Conservation (phyloP, 768 basidiomycete species). For the Inosperma sp. region DNA sequence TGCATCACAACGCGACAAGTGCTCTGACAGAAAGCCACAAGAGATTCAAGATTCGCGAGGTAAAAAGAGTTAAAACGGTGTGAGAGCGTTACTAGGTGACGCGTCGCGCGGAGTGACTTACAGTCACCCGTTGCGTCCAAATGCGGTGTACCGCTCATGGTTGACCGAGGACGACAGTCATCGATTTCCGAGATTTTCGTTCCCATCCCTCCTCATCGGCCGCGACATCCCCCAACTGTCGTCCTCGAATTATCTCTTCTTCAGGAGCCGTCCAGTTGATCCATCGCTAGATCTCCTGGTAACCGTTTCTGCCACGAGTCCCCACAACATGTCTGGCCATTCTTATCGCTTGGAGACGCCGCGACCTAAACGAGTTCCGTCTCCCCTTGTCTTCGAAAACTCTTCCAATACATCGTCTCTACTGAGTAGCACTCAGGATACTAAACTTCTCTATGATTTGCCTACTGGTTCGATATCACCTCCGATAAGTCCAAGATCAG, state of each 20-base stretch:
- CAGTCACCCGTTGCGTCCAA: no score
- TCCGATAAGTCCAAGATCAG: slow-evolving; percentile 49
- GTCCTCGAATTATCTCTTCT: background rate
- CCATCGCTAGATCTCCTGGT: background rate
- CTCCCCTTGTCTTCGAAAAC: slow-evolving; percentile 54
- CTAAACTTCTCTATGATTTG: slow-evolving; percentile 72
- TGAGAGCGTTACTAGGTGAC: no score
- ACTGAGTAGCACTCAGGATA: slow-evolving; percentile 39
- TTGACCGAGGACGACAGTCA: slow-evolving; percentile 1
- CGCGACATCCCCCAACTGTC: background rate
- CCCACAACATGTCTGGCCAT: slow-evolving; percentile 47
- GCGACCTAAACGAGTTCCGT: slow-evolving; percentile 56
- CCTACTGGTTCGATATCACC: slow-evolving; percentile 58
- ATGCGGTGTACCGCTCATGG: slow-evolving; percentile 3
- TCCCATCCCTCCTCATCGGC: background rate
- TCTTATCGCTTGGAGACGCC: slow-evolving; percentile 64
- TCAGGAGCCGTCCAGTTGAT: background rate
- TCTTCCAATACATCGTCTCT: slow-evolving; percentile 43
- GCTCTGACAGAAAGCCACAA: no score
- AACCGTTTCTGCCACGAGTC: slow-evolving; percentile 20
- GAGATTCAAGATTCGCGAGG: no score
- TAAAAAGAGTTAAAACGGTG: no score
- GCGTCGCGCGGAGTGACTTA: no score
- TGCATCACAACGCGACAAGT: no score
- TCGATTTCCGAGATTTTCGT: background rate